Base-by-base conservation (phyloP, 2,329 filamentous ascomycete genomes). In the Cyphellophora attinorum region DNA sequence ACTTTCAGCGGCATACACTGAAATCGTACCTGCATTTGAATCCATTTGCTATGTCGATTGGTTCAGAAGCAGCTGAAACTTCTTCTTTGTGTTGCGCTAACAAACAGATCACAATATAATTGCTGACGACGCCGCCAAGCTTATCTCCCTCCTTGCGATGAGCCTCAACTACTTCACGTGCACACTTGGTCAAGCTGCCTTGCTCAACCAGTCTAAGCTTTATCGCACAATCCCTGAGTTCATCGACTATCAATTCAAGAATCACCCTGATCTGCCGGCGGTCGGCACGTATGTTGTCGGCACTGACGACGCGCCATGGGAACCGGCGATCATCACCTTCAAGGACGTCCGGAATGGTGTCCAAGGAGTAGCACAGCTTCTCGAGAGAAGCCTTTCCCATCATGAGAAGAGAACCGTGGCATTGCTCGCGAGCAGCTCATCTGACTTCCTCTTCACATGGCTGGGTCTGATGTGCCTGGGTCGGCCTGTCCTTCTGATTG, bases 361-460 rank as follows among this genome's bases (percentile, higher is more conserved):
- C 5, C n/a, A 10, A 5, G 13, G 30, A 5, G 32, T 40, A 4
- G 56, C 29, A 42, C 38, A 17, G 25, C 27, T 32, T 21, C 29
- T 36, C 31, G 41, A 25, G 27, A 31, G 15, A 29, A 38, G 18
- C 16, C 38, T 47, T 12, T 17, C 27, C 18, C 10, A 25, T 40
- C 52, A 18, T 11, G n/a, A 33, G 5, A 29, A 34, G 8, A 27
- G 41, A 21, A 62, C 64, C 0, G 57, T 75, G 2, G 76, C 66
- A 0, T 49, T 81, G 6, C 51, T 81, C 0, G 71, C 68, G 38
- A 60, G 67, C 0, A 80, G 74, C 45, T 72, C 67, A 0, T 50
- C 67, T 1, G 64, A 71, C 6, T 77, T 81, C 35, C 55, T 79
- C 0, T 61, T 77, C 33, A 64, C 66, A 0, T 80, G 73, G 74